Base-by-base conservation (phyloP, 75 land plant genomes). In the Isoetes taiwanensis region DNA sequence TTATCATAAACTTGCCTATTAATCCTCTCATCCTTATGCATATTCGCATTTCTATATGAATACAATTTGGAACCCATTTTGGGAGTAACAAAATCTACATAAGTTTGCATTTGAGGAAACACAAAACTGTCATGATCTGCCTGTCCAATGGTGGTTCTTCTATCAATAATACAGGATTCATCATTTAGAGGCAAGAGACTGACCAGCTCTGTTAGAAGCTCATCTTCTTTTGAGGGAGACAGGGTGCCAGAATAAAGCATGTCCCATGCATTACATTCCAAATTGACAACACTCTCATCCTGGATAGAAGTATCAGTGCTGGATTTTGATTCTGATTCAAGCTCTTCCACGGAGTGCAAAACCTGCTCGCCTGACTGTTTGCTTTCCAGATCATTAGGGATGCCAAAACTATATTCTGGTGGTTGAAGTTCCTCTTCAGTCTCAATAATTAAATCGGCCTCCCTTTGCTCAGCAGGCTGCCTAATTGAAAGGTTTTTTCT, bases 181-280 rank as follows among this genome's bases (percentile, higher is more conserved):
- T n/a, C n/a, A n/a, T n/a, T n/a, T n/a, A n/a, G 59, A 26, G 33
- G 61, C 12, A 64, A 35, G 17, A 64, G 12, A 30, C 59, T 32
- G 20, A 41, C 61, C 61, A 64, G 41, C 34, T 64, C 66, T 0
- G 28, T 56, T n/a, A 64, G n/a, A 23, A 64, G 33, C 37, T 64
- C 65, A 11, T 64, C 59, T 50, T 64, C 61, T 27, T 52, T 56
- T 11, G 8, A 28, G 26, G 16, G 46, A 28, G 66, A 64, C 16
- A 55, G 27, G 34, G 28, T 50, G 2, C 0, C 10, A 64, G 55
- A 55, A 54, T 54, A 64, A n/a, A 64, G 66, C 8, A 28, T 28
- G 17, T 55, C 66, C 20, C 40, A 30, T 40, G 62, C 21, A 11
- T n/a, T n/a, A n/a, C n/a, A n/a, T n/a, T n/a, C n/a, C n/a, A n/a